These are phyloP conservation scores for Pseudopediastrum boryanum DNA, from an alignment of 139 green algal species.

Conservation along the genomic window DNA sequence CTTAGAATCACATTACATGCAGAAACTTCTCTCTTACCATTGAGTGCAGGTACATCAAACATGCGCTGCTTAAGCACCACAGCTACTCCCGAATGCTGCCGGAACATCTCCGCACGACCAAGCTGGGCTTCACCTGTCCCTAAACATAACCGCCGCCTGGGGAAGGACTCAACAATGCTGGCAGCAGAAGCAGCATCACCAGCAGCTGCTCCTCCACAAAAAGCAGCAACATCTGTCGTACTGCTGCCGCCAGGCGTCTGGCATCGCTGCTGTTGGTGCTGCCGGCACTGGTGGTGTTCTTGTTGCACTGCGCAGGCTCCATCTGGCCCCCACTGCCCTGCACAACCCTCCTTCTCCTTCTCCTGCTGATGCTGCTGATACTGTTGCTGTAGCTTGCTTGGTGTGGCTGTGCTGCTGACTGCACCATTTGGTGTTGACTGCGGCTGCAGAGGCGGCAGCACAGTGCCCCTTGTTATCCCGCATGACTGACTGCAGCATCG, in stretches of 20 bases:
- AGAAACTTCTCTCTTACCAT: no score
- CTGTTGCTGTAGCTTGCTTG: constrained; percentile 7
- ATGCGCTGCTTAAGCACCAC: constrained; percentile 54
- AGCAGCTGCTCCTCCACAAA: no score
- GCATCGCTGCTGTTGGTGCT: background rate
- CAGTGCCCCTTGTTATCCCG: constrained; percentile 63
- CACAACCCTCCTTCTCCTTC: background rate
- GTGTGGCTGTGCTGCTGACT: background rate
- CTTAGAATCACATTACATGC: no score
- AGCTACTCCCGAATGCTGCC: constrained; percentile 45
- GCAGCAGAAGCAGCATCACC: no score
- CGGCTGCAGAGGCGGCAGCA: constrained; percentile 41
- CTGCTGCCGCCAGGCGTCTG: constrained; percentile 19
- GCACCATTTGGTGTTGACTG: background rate
- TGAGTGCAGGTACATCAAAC: constrained; percentile 36
- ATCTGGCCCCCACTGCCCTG: no score
- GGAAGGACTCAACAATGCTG: no score
- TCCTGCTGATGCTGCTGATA: constrained; percentile 28
- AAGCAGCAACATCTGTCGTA: constrained; percentile 2
- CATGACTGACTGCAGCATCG: no score
- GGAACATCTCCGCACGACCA: constrained; percentile 75
- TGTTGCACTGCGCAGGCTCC: no score
- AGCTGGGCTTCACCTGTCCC: constrained; percentile 63
- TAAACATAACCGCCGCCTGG: constrained; percentile 63
- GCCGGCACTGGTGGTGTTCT: no score